These are phyloP conservation scores for Yarrowia deformans DNA, from an alignment of 805 yeast genomes.

Conservation along the genomic window DNA sequence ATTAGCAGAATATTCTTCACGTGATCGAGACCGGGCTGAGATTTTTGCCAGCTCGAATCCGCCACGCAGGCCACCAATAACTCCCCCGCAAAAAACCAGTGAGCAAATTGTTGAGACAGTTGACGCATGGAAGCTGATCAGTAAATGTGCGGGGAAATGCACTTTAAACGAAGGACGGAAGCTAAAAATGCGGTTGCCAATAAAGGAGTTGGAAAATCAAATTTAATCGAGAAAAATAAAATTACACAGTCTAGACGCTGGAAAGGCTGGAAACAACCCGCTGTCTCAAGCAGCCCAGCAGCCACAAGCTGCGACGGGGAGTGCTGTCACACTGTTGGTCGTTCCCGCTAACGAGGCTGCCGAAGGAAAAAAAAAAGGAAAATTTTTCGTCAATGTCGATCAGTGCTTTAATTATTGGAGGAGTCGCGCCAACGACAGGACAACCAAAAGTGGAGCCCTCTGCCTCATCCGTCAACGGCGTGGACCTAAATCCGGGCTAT, in stretches of 20 bases:
- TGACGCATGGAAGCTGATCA: slow-evolving; percentile 34
- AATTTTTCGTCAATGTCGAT: slow-evolving; percentile 25
- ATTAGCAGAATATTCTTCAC: background rate
- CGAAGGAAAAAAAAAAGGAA: background rate
- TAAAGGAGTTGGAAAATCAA: background rate
- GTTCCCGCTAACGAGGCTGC: background rate
- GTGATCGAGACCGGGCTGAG: too few relatives aligned
- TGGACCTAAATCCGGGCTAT: background rate
- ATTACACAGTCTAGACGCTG: background rate
- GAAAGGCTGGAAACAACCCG: too few relatives aligned
- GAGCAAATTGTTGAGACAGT: slow-evolving; percentile 25
- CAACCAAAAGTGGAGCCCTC: too few relatives aligned
- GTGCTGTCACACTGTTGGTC: background rate
- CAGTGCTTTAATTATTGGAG: background rate
- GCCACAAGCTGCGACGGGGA: background rate
- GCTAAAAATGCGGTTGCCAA: background rate
- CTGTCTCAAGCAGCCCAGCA: background rate
- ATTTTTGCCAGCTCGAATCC: too few relatives aligned
- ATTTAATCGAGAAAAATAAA: background rate
- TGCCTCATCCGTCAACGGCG: too few relatives aligned
- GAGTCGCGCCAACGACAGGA: too few relatives aligned
- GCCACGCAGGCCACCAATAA: too few relatives aligned
- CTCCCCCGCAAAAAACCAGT: too few relatives aligned
- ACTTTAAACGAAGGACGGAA: slow-evolving; percentile 2
- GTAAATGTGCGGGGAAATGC: slow-evolving; percentile 31